phyloP scores from a whole-genome alignment of 208 protist species.

The Trypanosoma vivax region DNA sequence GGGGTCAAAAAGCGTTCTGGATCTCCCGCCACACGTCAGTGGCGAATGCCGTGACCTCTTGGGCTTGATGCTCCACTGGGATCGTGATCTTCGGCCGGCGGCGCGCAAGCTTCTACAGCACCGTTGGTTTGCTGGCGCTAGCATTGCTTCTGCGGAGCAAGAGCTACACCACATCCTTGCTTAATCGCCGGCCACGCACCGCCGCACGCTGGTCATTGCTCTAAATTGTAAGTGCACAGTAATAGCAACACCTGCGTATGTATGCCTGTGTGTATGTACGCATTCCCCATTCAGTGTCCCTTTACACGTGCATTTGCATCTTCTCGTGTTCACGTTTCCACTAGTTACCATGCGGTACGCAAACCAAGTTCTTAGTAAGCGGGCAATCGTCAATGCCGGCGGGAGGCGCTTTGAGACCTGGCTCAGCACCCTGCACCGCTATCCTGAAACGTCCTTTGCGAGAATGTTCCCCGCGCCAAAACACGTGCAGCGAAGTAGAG shows the following conservation, averaged over 20 bases:
- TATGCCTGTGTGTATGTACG: no score
- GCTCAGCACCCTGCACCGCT: constrained; percentile 54
- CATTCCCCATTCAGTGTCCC: not conserved
- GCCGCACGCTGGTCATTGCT: no score
- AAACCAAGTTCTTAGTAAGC: constrained; percentile 21
- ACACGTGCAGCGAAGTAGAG: constrained; percentile 4
- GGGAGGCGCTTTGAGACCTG: constrained; percentile 61
- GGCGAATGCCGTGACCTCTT: constrained; percentile 21
- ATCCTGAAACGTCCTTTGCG: constrained; percentile 59
- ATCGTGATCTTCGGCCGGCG: constrained; percentile 18
- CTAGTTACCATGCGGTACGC: not conserved
- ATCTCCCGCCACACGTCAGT: constrained; percentile 6
- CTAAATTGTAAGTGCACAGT: no score
- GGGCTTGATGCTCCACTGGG: constrained; percentile 29
- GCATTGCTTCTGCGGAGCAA: constrained; percentile 3
- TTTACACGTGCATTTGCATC: not conserved
- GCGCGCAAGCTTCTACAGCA: constrained; percentile 26
- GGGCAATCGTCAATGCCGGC: constrained; percentile 65
- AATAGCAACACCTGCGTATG: no score
- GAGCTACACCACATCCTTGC: constrained; percentile 4
- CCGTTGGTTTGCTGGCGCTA: constrained; percentile 7
- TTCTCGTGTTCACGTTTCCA: not conserved
- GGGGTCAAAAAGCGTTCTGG: not conserved
- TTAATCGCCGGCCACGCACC: not conserved
- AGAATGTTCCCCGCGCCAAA: constrained; percentile 31